Base-by-base conservation (phyloP, 2,329 filamentous ascomycete genomes). In the Fusarium algeriense region DNA sequence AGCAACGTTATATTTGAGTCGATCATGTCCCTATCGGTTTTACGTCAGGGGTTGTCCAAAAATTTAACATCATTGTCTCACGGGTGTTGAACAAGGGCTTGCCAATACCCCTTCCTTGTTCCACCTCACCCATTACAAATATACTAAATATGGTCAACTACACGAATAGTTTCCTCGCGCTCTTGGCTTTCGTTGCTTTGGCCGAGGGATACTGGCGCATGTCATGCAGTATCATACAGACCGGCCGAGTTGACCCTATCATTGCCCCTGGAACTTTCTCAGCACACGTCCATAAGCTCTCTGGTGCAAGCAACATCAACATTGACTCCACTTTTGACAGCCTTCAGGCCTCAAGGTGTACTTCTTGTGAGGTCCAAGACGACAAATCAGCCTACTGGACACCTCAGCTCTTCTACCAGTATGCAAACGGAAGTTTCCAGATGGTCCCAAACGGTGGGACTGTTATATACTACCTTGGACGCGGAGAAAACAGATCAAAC, bases 351-450 rank as follows among this genome's bases (percentile, higher is more conserved):
- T 75, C 73, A 13, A 49, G 64, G 44, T 75, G 73, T 38, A 75
- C 73, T 11, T 75, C 73, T 17, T 75, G 73, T 17, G 73, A 75
- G 49, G 41, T 75, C 1, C 73, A 75, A 30, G 70, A 73, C 11
- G 73, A 75, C 20, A 75, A 75, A 28, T 75, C 73, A 8, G 73
- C 73, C 9, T 75, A 75, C 56, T 75, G 73, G 73, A 75, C 73
- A 34, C 73, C 73, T 1, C 73, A 75, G n/a, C 58, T 75, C 6
- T 75, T 65, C 41, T 75, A 58, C 26, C 73, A 70, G 10, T 73
- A 75, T 12, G 60, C 53, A 5, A 75, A 75, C 11, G 73, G 73
- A 2, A 72, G 64, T 28, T 75, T 75, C 26, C 45, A 75, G 60
- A 70, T 75, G 58, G 73, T 75, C 3, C 73, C 73, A 2, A 75